Evolutionary conservation across 352 stramenopile genomes (phyloP), one percentile per base, ranked within the genome.

Genomic region (Peronospora belbahrii): DNA sequence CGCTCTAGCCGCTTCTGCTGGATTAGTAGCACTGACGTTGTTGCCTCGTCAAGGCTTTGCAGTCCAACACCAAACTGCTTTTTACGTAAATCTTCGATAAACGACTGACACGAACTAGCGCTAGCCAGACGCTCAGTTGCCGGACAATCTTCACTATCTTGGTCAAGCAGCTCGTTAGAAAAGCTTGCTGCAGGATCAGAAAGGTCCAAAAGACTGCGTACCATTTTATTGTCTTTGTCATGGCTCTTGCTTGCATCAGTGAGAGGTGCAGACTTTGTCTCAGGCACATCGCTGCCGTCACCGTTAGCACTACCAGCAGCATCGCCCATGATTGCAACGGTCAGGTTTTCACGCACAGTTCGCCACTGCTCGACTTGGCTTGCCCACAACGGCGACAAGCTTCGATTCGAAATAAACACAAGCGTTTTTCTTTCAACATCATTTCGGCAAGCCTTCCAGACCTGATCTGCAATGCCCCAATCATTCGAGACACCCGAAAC

Each of bases 1-100:
- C 83, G 73, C 34, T 91, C 80, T 6, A 94, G 62, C 4, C 83
- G 75, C 39, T 87, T 67, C 13, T 88, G 77, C 50, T 94, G 83
- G n/a, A 76, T 77, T 14, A 57, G 54, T 22, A 93, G 42, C 4
- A 93, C 76, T 8, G 53, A 53, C 0, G 59, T 68, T 6, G 77
- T 85, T 9, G 65, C 70, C 31, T 66, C 65, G 25, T 88, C 76
- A 9, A 66, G 59, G 30, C 85, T 76, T 22, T 82, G 52, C 3
- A 92, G 42, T 1, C 78, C 83, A 36, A 94, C 74, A 3, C 83
- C 83, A 53, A 94, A 91, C 32, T 90, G 79, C 25, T 83, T 59
- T 7, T 65, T 79, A 7, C 83, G 75, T 4, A 94, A 53, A 4
- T 73, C 46, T 4, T 71, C 45, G 40, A 94, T 86, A 33, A 85